phyloP scores from a whole-genome alignment of 2,329 filamentous ascomycete species.

The Acephala macrosclerotiorum region DNA sequence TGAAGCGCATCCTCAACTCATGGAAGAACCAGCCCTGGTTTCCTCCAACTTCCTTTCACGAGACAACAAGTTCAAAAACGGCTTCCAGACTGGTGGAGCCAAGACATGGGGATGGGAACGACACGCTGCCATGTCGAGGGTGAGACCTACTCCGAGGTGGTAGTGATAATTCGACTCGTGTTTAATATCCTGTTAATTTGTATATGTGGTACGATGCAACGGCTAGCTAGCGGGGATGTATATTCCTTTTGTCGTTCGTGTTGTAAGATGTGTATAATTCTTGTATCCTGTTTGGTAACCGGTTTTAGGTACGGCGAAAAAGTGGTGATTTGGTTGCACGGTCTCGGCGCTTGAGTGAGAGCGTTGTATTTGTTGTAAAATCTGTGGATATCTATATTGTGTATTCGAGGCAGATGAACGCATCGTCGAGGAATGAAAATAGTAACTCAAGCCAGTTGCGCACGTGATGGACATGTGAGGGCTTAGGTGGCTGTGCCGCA shows the following conservation, averaged over 20 bases:
- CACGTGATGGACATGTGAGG: too few species aligned
- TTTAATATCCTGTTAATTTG: constrained; percentile 14
- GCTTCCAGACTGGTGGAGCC: constrained; percentile 24
- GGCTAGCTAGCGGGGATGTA: constrained; percentile 18
- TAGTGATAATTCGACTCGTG: constrained; percentile 12
- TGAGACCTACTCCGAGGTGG: constrained; percentile 33
- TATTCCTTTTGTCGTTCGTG: constrained; percentile 3
- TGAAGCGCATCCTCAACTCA: constrained; percentile 34
- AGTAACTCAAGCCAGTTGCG: not conserved
- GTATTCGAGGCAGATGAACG: not conserved
- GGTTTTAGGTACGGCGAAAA: constrained; percentile 8
- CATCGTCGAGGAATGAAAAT: not conserved
- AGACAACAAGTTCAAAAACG: constrained; percentile 32
- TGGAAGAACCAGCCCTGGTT: constrained; percentile 35
- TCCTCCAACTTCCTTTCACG: constrained; percentile 31
- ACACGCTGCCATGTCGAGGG: constrained; percentile 15
- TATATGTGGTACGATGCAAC: constrained; percentile 14
- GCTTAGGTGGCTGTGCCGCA: too few species aligned
- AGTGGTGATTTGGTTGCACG: not conserved
- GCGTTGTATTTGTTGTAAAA: constrained; percentile 9
- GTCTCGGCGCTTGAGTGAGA: constrained; percentile 4
- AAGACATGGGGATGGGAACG: constrained; percentile 39
- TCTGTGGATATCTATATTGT: not conserved
- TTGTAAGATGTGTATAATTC: not conserved
- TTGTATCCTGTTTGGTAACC: constrained; percentile 2